Base-by-base conservation (phyloP, 2,329 filamentous ascomycete genomes). In the Huntiella abstrusa region DNA sequence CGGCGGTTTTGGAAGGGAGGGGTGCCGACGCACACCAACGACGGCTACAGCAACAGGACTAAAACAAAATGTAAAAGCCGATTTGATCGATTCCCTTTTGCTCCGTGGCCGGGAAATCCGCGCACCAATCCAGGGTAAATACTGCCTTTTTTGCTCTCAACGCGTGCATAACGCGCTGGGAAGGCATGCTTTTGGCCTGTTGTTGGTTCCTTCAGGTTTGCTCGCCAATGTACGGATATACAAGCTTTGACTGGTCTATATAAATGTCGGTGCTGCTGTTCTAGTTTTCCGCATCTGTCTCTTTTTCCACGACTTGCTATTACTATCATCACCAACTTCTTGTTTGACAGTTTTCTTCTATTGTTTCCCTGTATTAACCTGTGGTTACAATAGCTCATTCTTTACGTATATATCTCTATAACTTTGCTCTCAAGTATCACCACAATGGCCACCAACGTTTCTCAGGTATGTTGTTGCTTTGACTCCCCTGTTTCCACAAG, bases 371-470 rank as follows among this genome's bases (percentile, higher is more conserved):
- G 16, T 16, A 5, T 17, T 12, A 22, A 40, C 15, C 22, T 22
- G 16, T 22, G 16, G 16, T n/a, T 40, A 17, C 15, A 10, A 16
- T 22, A 40, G 13, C 33, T 37, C 15, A 22, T 12, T 45, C 12
- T 22, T 13, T 17, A 32, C 34, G n/a, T 16, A 22, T 13, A 15
- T 35, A 13, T 44, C 12, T 32, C 28, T 45, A 8, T 32, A 45
- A 33, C 16, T 15, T 11, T 33, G 12, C 12, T 34, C 6, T 5
- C 0, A 16, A 32, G 16, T 38, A 37, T 28, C 36, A 15, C n/a
- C 34, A 45, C 1, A 45, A 91, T 92, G 84, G 74, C 83, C 63
- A 67, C 80, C 52, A 71, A 88, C 61, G 69, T 83, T 59, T 73
- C 70, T 41, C 69, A 28, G 7, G 22, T 28, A 28, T 28, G 22